Conservation (phyloP, 371 early-diverging fungal species). For the Lichtheimia hyalospora region DNA sequence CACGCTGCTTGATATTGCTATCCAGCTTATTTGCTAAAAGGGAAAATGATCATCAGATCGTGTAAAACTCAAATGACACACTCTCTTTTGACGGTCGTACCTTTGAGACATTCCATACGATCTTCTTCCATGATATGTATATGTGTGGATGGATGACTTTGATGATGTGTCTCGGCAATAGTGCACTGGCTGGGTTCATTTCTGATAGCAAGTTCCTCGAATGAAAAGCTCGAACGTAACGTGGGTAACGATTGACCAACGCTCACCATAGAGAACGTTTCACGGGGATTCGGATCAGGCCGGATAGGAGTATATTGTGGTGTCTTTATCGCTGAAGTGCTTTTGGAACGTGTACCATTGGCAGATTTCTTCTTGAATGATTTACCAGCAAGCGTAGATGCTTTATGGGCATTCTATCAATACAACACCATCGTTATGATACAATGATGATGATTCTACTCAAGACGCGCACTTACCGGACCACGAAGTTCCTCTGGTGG, state of each 20-base stretch:
- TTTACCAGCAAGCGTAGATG: conserved; percentile 44
- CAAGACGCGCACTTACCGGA: conserved; percentile 15
- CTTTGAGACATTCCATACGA: conserved; percentile 12
- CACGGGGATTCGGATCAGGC: conserved; percentile 15
- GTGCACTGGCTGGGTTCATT: conserved; percentile 20
- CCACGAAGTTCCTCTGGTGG: conserved; percentile 40
- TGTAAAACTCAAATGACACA: too few species aligned
- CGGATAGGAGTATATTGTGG: conserved; percentile 15
- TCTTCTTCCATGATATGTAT: conserved; percentile 30
- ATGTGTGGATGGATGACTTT: conserved; percentile 34
- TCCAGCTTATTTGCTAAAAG: conserved; percentile 28
- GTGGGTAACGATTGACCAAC: conserved; percentile 6
- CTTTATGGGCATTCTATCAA: conserved; percentile 37
- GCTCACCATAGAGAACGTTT: conserved; percentile 8
- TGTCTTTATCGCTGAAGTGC: background rate
- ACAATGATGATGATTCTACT: too few species aligned
- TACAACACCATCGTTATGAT: background rate
- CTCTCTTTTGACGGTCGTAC: background rate
- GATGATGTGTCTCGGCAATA: conserved; percentile 36
- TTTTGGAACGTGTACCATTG: too few species aligned
- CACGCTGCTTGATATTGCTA: conserved; percentile 61
- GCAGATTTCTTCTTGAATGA: conserved; percentile 25
- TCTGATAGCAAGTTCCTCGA: conserved; percentile 19
- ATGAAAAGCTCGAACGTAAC: conserved; percentile 7
- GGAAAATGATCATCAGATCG: background rate